Conservation (phyloP, 2,329 filamentous ascomycete species). For the Colletotrichum nymphaeae region DNA sequence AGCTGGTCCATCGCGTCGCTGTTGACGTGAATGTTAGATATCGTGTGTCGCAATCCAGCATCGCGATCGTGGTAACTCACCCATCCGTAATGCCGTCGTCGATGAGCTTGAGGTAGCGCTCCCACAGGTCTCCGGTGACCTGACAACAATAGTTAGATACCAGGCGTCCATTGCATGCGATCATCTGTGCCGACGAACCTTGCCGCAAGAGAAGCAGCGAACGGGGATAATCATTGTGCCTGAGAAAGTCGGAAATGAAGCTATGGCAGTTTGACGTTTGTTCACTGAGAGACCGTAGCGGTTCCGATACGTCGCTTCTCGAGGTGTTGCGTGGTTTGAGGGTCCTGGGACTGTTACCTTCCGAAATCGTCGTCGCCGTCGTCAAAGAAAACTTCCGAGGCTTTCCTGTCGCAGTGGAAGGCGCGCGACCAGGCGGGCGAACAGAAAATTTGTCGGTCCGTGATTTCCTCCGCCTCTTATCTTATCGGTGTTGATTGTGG, state of each 20-base stretch:
- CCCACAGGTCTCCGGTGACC: slow-evolving; percentile 98
- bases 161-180: neutral
- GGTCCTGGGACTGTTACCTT: neutral
- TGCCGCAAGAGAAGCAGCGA: slow-evolving; percentile 98
- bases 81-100: slow-evolving; percentile 81
- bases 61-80: slow-evolving; percentile 58
- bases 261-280: neutral
- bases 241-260: neutral
- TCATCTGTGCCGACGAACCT: slow-evolving; percentile 70
- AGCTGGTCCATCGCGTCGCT: slow-evolving; percentile 97
- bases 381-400: slow-evolving; percentile 24
- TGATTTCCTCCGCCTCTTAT: slow-evolving; percentile 28
- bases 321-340: neutral
- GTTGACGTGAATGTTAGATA: slow-evolving; percentile 31
- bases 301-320: neutral
- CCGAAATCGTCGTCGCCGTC: slow-evolving; percentile 10
- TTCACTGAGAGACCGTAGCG: neutral
- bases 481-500: slow-evolving; percentile 34
- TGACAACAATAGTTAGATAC: slow-evolving; percentile 54
- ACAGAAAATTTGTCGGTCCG: slow-evolving; percentile 35
- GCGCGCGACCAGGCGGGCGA: neutral
- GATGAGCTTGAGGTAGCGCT: slow-evolving; percentile 90
- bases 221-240: slow-evolving; percentile 96
- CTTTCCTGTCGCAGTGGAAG: neutral
- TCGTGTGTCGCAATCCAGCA: neutral